phyloP scores from a whole-genome alignment of 495 filamentous ascomycete genomes.

The Aspergillus kassunensis region DNA sequence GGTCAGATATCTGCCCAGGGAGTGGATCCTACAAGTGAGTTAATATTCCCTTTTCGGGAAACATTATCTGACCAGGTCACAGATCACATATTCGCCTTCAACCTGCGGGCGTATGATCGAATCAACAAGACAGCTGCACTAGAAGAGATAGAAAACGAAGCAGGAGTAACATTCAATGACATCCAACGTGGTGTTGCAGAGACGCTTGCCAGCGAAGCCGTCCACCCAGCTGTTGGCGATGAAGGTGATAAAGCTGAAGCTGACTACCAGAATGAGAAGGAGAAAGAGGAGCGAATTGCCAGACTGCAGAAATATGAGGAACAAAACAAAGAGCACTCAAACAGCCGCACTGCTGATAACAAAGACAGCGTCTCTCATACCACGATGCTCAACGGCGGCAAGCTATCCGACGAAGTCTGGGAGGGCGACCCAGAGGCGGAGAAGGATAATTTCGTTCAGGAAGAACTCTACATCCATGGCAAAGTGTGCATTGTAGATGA shows the following conservation, averaged over 20 bases:
- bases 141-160: conserved; percentile 65
- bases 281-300: conserved; percentile 43
- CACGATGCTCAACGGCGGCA: conserved; percentile 69
- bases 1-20: conserved; percentile 72
- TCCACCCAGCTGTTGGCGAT: conserved; percentile 57
- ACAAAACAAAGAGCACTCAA: conserved; percentile 39
- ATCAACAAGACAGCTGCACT: conserved; percentile 74
- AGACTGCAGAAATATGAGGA: conserved; percentile 64
- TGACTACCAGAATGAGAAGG: conserved; percentile 32
- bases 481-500: conserved; percentile 89
- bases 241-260: conserved; percentile 41
- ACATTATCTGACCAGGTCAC: conserved; percentile 2
- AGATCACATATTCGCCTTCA: conserved; percentile 87
- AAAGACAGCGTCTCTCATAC: conserved; percentile 71
- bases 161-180: conserved; percentile 78
- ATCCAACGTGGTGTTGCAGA: conserved; percentile 82
- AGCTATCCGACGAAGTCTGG: conserved; percentile 68
- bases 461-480: conserved; percentile 90
- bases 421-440: conserved; percentile 67
- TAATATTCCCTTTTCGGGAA: neutral
- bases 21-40: conserved; percentile 61
- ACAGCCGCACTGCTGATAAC: conserved; percentile 37
- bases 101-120: conserved; percentile 83
- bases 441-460: conserved; percentile 83
- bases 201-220: conserved; percentile 74